phyloP scores from a whole-genome alignment of 1,284 basidiomycete genomes.

The Pyrrhoderma lamaoense region DNA sequence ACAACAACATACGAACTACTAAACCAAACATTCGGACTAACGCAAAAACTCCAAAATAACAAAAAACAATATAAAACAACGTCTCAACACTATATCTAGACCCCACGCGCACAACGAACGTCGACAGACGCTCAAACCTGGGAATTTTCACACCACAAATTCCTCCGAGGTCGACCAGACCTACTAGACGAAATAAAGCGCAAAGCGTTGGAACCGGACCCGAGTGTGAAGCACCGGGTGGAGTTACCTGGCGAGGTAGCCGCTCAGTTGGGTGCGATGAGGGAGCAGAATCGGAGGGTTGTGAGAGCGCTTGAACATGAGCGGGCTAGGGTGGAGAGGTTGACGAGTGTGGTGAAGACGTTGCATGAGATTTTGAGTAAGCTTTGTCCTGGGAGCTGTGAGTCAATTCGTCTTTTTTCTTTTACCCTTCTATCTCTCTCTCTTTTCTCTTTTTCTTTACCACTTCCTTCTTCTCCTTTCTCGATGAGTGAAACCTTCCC shows the following conservation, averaged over 20 bases:
- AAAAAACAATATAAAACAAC: neutral
- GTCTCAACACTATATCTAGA: slow-evolving; percentile 35
- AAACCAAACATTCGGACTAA: no score
- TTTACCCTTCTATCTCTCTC: no score
- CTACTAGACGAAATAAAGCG: slow-evolving; percentile 81
- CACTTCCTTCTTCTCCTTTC: neutral
- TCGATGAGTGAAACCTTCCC: neutral
- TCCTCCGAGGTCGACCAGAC: slow-evolving; percentile 74
- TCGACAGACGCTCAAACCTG: slow-evolving; percentile 59
- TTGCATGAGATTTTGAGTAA: slow-evolving; percentile 54
- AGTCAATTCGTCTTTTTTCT: slow-evolving; percentile 41
- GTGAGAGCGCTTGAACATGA: slow-evolving; percentile 47
- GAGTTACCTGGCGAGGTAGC: slow-evolving; percentile 75
- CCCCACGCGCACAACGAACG: slow-evolving; percentile 75
- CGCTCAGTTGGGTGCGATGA: slow-evolving; percentile 57
- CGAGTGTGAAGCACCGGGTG: slow-evolving; percentile 55
- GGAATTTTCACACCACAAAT: slow-evolving; percentile 87
- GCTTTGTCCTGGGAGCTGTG: slow-evolving; percentile 37
- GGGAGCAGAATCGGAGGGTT: slow-evolving; percentile 58
- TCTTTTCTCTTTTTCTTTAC: slow-evolving; percentile 11
- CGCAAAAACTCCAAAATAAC: no score
- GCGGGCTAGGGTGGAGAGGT: slow-evolving; percentile 35
- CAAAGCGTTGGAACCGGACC: slow-evolving; percentile 74
- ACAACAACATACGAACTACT: no score
- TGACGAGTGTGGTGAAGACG: slow-evolving; percentile 33